Evolutionary conservation across 495 filamentous ascomycete species (phyloP).

Genomic region (Lasiosphaeris hirsuta): DNA sequence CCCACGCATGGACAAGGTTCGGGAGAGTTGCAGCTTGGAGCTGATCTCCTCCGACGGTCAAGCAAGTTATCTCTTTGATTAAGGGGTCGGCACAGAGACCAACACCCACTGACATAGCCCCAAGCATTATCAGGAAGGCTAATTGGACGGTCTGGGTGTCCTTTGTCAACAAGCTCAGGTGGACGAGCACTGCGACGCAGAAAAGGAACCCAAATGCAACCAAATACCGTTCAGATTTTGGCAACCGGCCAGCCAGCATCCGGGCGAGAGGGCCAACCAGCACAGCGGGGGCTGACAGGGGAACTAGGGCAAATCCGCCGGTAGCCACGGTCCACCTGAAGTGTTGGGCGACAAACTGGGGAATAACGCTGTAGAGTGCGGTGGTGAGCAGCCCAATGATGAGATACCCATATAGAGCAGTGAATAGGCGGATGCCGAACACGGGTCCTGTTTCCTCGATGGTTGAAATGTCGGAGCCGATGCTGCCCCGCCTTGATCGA

Average conservation of each 20-base stretch:
- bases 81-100: conserved; percentile 27
- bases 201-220: conserved; percentile 22
- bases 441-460: not conserved
- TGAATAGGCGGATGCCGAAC: conserved; percentile 17
- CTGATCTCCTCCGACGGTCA: not conserved
- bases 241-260: conserved; percentile 8
- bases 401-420: conserved; percentile 26
- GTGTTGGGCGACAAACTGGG: conserved; percentile 18
- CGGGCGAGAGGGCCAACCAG: conserved; percentile 21
- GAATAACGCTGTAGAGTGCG: conserved; percentile 25
- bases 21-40: conserved; percentile 12
- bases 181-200: conserved; percentile 19
- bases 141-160: not conserved
- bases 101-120: conserved; percentile 20
- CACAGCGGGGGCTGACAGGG: conserved; percentile 23
- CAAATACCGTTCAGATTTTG: conserved; percentile 21
- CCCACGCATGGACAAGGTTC: conserved; percentile 25
- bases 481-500: not conserved
- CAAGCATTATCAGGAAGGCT: conserved; percentile 18
- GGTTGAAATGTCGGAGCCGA: not conserved
- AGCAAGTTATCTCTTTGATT: conserved; percentile 18
- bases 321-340: conserved; percentile 21
- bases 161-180: conserved; percentile 10
- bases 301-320: conserved; percentile 21
- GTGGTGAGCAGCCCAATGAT: conserved; percentile 22